Evolutionary conservation across 2,329 filamentous ascomycete genomes (phyloP), one percentile per base, ranked within the genome.

Genomic region (Cucurbitaria berberidis): DNA sequence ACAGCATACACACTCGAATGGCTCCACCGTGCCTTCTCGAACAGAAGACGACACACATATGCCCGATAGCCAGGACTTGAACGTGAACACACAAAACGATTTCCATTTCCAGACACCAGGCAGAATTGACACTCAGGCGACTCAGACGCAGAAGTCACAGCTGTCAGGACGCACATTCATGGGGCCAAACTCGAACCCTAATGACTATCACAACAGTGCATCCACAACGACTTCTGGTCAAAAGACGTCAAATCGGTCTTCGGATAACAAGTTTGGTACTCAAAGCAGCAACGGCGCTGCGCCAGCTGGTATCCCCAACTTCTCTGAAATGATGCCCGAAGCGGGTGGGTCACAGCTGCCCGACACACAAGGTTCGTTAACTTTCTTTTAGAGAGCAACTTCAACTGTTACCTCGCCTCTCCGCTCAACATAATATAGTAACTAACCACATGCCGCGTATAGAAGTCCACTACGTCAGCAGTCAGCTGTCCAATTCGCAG

Each of bases 141-240:
- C 67, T 21, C 62, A 70, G 54, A 76, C 84, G 71, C 52, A 85
- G 76, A 79, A 86, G 19, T 90, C 89, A 1, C 89, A 90, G 69
- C 77, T 81, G 39, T 89, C 87, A 22, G 81, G 79, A 6, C 81
- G 84, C 62, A 87, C 84, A 2, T 83, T 83, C 19, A 81, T 87
- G 76, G 79, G 80, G 8, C 80, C 80, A 11, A 82, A 83, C 52
- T 84, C 84, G 27, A 81, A 86, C 67, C 77, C 81, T 15, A 78
- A 78, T 19, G 83, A 87, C 83, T 87, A 86, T 53, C 78, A 87
- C 47, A 97, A 98, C 66, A 92, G 96, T 67, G 93, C 92, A 1
- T 96, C 92, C 2, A 96, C 93, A 1, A 96, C 93, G 1, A 87
- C 86, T 19, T 89, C 85, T 3, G 86, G 87, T n/a, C 95, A 96